phyloP scores from a whole-genome alignment of 2,329 filamentous ascomycete genomes.

The Fusarium albosuccineum region DNA sequence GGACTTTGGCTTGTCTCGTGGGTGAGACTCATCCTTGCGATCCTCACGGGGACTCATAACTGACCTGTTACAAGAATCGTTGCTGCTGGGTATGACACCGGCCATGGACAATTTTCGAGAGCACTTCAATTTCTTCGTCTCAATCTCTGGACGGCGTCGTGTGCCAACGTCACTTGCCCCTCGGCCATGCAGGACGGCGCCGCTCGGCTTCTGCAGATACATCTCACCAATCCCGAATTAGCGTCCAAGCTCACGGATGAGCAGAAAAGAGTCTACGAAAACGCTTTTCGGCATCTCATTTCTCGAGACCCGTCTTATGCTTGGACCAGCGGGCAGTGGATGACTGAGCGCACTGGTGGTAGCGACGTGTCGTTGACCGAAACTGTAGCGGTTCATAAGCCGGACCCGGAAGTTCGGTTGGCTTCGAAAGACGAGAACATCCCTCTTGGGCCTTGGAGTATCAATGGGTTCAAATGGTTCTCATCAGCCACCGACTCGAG shows the following conservation, averaged over 20 bases:
- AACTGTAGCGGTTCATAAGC: slow-evolving; percentile 63
- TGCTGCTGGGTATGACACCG: slow-evolving; percentile 70
- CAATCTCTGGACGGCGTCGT: slow-evolving; percentile 71
- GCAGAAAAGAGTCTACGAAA: slow-evolving; percentile 60
- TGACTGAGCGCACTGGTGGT: slow-evolving; percentile 78
- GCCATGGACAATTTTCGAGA: slow-evolving; percentile 64
- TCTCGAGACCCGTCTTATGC: slow-evolving; percentile 62
- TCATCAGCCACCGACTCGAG: slow-evolving; percentile 50
- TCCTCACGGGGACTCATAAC: neutral
- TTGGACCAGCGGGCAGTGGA: slow-evolving; percentile 84
- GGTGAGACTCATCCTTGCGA: slow-evolving; percentile 48
- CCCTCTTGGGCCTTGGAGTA: slow-evolving; percentile 68
- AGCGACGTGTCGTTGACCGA: slow-evolving; percentile 78
- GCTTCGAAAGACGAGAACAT: slow-evolving; percentile 39
- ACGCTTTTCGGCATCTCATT: slow-evolving; percentile 66
- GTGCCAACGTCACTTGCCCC: slow-evolving; percentile 73
- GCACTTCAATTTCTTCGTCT: slow-evolving; percentile 69
- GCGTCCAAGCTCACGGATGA: slow-evolving; percentile 43
- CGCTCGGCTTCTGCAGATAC: slow-evolving; percentile 62
- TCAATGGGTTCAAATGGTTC: slow-evolving; percentile 77
- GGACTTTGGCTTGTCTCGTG: slow-evolving; percentile 68
- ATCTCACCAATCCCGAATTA: slow-evolving; percentile 53
- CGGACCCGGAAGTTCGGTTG: neutral
- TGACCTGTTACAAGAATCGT: slow-evolving; percentile 58
- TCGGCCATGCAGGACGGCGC: slow-evolving; percentile 77